These are phyloP conservation scores for Dicorynia guianensis DNA, from an alignment of 306 rosid genomes.

Conservation along the genomic window DNA sequence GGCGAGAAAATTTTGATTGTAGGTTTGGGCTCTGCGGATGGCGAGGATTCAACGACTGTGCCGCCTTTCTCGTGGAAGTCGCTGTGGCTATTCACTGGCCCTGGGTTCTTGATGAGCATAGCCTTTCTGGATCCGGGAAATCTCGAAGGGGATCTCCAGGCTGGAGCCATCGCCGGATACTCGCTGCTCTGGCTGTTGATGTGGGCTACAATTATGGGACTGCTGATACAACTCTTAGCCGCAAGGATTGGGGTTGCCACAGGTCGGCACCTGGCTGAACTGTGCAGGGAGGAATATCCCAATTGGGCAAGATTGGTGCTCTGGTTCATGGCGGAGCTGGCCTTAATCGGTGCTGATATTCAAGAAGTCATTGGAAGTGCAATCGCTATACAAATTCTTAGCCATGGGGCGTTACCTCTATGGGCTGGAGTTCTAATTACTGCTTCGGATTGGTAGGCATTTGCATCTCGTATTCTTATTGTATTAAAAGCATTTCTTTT, in stretches of 20 bases:
- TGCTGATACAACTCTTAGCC: slow-evolving; percentile 54
- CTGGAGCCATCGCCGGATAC: slow-evolving; percentile 60
- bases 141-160: slow-evolving; percentile 61
- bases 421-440: slow-evolving; percentile 63
- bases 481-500: neutral
- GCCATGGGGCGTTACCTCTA: slow-evolving; percentile 51
- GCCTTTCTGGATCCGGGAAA: slow-evolving; percentile 64
- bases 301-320: slow-evolving; percentile 49
- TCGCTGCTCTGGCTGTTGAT: slow-evolving; percentile 56
- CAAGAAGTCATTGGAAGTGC: slow-evolving; percentile 66
- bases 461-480: neutral
- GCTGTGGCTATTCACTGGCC: slow-evolving; percentile 62
- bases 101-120: slow-evolving; percentile 62
- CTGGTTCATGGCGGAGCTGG: slow-evolving; percentile 62
- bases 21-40: neutral
- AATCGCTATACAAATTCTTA: slow-evolving; percentile 58
- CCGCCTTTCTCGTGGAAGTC: slow-evolving; percentile 59
- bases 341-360: slow-evolving; percentile 62
- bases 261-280: slow-evolving; percentile 59
- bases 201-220: slow-evolving; percentile 59
- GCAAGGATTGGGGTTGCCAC: slow-evolving; percentile 61
- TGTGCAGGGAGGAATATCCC: slow-evolving; percentile 61
- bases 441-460: slow-evolving; percentile 56
- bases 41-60: slow-evolving; percentile 26
- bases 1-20: neutral